These are phyloP conservation scores for Tuber microsphaerosporum DNA, from an alignment of 495 filamentous ascomycete species.

Conservation along the genomic window DNA sequence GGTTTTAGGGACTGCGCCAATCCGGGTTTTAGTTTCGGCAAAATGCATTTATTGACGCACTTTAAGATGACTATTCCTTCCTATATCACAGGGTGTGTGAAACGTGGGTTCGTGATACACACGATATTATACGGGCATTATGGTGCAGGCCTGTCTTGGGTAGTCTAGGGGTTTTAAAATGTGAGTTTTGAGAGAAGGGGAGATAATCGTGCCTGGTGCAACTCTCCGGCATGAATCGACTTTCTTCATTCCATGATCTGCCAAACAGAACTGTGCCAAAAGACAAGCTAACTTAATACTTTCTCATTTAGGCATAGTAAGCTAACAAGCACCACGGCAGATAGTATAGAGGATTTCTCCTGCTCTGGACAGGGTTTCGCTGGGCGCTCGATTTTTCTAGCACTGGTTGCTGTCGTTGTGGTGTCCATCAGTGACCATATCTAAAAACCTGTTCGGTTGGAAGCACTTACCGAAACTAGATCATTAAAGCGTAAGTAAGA, in stretches of 20 bases:
- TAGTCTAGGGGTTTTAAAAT: not conserved
- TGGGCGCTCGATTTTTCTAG: not conserved
- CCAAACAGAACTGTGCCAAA: not conserved
- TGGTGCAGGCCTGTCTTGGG: not conserved
- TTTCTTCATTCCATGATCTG: not conserved
- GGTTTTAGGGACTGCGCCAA: not conserved
- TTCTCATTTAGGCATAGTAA: not conserved
- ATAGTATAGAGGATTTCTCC: not conserved
- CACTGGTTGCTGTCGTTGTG: not conserved
- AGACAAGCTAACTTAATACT: not conserved
- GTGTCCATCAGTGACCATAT: not conserved
- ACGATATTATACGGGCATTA: not conserved
- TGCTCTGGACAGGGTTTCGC: not conserved
- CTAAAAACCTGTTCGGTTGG: not conserved
- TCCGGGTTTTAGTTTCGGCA: not conserved
- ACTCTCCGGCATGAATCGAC: not conserved
- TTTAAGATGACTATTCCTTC: not conserved
- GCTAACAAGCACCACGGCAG: not conserved
- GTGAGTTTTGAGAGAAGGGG: not conserved
- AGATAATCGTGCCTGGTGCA: not conserved
- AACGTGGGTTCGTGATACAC: not conserved
- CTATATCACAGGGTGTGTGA: not conserved
- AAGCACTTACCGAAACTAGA: not conserved
- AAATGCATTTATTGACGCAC: not conserved
- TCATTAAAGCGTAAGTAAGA: not conserved